Evolutionary conservation across 2,329 filamentous ascomycete species (phyloP), one percentile per base, ranked within the genome.

Genomic region (Phymatotrichopsis omnivora): DNA sequence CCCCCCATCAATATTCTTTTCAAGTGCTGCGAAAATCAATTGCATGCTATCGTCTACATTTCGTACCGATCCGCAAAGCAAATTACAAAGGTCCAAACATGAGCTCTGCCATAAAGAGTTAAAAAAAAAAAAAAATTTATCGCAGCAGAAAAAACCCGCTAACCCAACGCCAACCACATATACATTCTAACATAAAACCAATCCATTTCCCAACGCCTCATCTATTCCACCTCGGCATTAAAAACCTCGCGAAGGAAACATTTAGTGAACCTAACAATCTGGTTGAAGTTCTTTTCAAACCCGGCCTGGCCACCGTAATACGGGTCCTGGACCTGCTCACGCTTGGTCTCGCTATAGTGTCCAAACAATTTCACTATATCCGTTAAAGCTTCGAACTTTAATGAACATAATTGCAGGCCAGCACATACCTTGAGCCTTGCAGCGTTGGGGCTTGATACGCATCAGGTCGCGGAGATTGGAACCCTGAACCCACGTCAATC

Each of bases 231-330:
- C 14, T 55, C 53, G 16, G 44, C 53, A 11, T 68, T 52, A 69
- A 77, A 67, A 24, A 76, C 67, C 34, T 78, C 70, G 58, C 72
- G 69, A 53, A 94, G 57, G 58, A 95, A 86, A 44, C 82, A 85
- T 61, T 71, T 73, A 2, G 82, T 80, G 62, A 93, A 94, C 51
- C 81, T 70, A 49, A 71, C 67, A 52, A 81, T 80, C 69, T 95
- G 87, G 65, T 89, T 77, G 64, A 82, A 96, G n/a, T 86, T 85
- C 60, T 73, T 75, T 58, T 82, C 76, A 61, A 96, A 96, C 2
- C 85, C 86, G 56, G 83, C 74, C 3, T 70, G 67, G 10, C 76
- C 85, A n/a, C 85, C 86, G 63, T 96, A 96, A 66, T 96, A 98
- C 11, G 91, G 91, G 63, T 96, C 91, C 47, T 75, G 69, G 7